Conservation (phyloP, 164 flowering plant genomes). For the Chimonanthus praecox region DNA sequence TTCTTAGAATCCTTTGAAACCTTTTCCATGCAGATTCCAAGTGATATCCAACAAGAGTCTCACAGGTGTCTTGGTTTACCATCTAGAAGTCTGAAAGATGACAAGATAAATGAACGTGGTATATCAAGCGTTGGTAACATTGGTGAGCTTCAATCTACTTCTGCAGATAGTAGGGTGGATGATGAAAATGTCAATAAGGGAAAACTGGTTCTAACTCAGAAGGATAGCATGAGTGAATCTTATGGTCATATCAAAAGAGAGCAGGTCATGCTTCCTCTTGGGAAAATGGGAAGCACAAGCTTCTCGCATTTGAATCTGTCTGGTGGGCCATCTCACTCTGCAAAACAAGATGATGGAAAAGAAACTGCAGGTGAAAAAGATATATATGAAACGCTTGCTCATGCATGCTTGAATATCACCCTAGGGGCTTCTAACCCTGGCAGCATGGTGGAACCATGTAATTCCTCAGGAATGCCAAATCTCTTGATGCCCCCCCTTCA, state of each 20-base stretch:
- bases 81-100: slow-evolving; percentile 18
- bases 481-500: slow-evolving; percentile 19
- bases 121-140: slow-evolving; percentile 18
- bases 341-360: slow-evolving; percentile 26
- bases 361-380: slow-evolving; percentile 24
- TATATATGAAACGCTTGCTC: slow-evolving; percentile 33
- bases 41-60: slow-evolving; percentile 5
- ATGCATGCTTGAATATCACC: slow-evolving; percentile 54
- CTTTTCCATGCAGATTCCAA: slow-evolving; percentile 29
- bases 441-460: slow-evolving; percentile 2
- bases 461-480: slow-evolving; percentile 27
- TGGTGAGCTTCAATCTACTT: slow-evolving; percentile 21
- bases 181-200: slow-evolving; percentile 25
- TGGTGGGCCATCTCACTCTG: slow-evolving; percentile 29
- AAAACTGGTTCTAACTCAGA: slow-evolving; percentile 29
- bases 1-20: slow-evolving; percentile 3
- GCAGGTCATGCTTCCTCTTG: slow-evolving; percentile 24
- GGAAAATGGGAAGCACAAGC: slow-evolving; percentile 36
- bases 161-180: slow-evolving; percentile 30
- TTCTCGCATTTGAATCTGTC: slow-evolving; percentile 28
- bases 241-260: slow-evolving; percentile 45
- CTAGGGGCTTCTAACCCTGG: slow-evolving; percentile 29
- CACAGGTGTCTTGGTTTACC: not conserved
- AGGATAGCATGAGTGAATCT: slow-evolving; percentile 25
- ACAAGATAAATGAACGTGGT: slow-evolving; percentile 34